Base-by-base conservation (phyloP, 225 moss, liverwort and hornwort genomes). In the Asterella californica region DNA sequence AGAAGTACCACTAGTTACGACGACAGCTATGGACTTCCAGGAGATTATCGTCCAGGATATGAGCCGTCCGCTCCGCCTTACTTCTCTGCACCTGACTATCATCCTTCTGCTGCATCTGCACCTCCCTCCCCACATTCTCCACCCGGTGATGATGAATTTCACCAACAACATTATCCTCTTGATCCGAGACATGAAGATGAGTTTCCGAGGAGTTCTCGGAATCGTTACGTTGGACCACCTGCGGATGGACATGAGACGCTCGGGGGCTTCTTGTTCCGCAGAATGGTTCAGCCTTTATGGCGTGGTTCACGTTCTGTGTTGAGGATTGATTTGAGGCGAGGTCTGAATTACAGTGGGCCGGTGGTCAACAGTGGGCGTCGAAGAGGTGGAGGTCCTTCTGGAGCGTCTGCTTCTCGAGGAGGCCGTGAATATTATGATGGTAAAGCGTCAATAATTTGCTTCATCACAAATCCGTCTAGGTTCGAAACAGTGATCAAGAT, bases 311-410 rank as follows among this genome's bases (percentile, higher is more conserved):
- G 91, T 85, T 91, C 95, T 17, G 86, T 92, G 67, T 80, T 95
- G 72, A 87, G 95, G 59, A 86, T 95, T 57, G 93, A 95, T 84
- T 50, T 95, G 74, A 82, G 93, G 36, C 91, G 92, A 54, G 82
- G 93, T 21, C 6, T 95, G 12, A 86, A 83, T 7, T 92, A 90
- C 79, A 88, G 91, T 55, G 92, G 89, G 57, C 93, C 95, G 29
- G 77, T 84, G 33, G 83, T 84, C 34, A 10, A 64, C 10, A 79
- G 66, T 70, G 37, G 50, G 42, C 55, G 78, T 24, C 49, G 79
- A 55, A 24, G 80, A 22, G 46, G 46, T 53, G 86, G 85, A 80
- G 79, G 76, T 75, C 55, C 82, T 32, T 42, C 77, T 27, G 83
- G 86, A 54, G 66, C 82, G 29, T 79, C 86, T 80, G 83, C 84